Evolutionary conservation across 2,329 filamentous ascomycete species (phyloP), one percentile per base, ranked within the genome.

Genomic region (Blastomyces percursus): DNA sequence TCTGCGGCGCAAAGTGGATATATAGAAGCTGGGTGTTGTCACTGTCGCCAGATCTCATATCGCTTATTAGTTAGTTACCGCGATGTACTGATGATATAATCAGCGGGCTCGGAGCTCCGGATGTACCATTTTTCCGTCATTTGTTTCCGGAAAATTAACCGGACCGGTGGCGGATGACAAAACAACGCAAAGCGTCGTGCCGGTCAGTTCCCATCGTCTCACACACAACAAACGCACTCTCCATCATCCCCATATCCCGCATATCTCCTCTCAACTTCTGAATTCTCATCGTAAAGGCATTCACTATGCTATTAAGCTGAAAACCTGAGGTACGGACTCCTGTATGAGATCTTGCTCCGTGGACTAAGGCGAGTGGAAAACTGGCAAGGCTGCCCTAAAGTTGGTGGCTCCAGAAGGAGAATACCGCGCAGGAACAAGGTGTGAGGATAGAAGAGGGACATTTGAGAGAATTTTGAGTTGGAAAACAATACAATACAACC

Each of bases 241-340:
- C 21, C 30, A 44, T 19, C 42, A 24, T 50, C 27, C 21, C 35
- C 66, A 67, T 67, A 61, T 51, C 56, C 40, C 61, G 61, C 65
- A 63, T 60, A 52, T 59, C 60, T 52, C 61, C 63, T 65, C 67
- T 59, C 57, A 59, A 19, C 42, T 48, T 27, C 44, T 59, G 54
- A 62, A 58, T 52, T 58, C 35, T 57, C 50, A 46, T 62, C 71
- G 74, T 76, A 76, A 76, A 75, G 70, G 71, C 71, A 73, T 73
- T 72, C 68, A 72, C 68, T 70, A 73, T 73, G 69, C 70, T 72
- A 69, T 69, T 70, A 66, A 68, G 66, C 64, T 66, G 68, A 71
- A 70, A 66, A 64, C 44, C 64, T 68, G 66, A 70, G 69, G 61
- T 46, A 56, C 60, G 69, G 72, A 70, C 67, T 72, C 71, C 71